These are phyloP conservation scores for Rubia yunnanensis DNA, from an alignment of 257 asterid species.

Conservation along the genomic window DNA sequence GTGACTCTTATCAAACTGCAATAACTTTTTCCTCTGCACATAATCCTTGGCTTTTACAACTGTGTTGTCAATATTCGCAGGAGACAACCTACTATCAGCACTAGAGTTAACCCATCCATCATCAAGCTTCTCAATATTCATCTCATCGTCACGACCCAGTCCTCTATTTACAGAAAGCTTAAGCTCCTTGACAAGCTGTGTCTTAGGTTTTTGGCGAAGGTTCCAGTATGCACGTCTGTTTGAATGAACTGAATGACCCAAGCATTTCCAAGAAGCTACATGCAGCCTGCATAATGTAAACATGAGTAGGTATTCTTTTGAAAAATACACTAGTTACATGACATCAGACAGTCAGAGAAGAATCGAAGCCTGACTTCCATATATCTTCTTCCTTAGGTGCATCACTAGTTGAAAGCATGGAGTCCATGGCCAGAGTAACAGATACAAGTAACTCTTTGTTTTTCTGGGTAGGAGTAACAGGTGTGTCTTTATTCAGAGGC, in stretches of 20 bases:
- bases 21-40: constrained; percentile 38
- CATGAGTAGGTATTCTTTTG: background rate
- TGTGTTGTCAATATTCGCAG: constrained; percentile 14
- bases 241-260: constrained; percentile 31
- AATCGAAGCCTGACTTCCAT: constrained; percentile 46
- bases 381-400: constrained; percentile 35
- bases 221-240: constrained; percentile 58
- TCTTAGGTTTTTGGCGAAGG: constrained; percentile 69
- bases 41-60: constrained; percentile 23
- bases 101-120: constrained; percentile 47
- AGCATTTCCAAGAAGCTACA: constrained; percentile 46
- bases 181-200: constrained; percentile 65
- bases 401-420: constrained; percentile 33
- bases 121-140: constrained; percentile 35
- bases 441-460: constrained; percentile 35
- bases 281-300: constrained; percentile 47
- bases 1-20: constrained; percentile 85
- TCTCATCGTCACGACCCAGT: constrained; percentile 37
- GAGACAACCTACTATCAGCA: constrained; percentile 24
- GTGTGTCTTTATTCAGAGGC: constrained; percentile 24
- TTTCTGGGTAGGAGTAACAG: constrained; percentile 22
- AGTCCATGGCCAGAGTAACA: constrained; percentile 58
- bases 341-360: background rate
- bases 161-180: constrained; percentile 63
- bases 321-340: background rate